Conservation (phyloP, 1,139 yeast genomes). For the Kodamaea anthophila region DNA sequence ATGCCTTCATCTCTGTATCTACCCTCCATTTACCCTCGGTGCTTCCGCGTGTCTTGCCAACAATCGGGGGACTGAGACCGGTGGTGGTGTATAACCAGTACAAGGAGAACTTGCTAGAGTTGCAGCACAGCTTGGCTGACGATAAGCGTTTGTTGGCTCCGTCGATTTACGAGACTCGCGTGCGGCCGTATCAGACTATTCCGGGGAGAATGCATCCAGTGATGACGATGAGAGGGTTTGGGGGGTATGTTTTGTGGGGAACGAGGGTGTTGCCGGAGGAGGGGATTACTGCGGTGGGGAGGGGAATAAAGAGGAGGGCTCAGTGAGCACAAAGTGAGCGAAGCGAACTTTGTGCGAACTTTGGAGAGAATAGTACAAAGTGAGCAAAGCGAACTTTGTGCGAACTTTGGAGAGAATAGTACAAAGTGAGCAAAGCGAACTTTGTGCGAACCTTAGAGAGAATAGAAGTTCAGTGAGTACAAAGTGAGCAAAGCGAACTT, state of each 20-base stretch:
- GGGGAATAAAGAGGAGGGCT: slow-evolving; percentile 36
- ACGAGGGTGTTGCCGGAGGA: slow-evolving; percentile 71
- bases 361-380: too few relatives aligned
- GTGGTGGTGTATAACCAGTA: slow-evolving; percentile 74
- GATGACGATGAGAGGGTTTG: slow-evolving; percentile 91
- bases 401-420: too few relatives aligned
- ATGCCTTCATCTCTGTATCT: slow-evolving; percentile 69
- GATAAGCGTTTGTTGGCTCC: slow-evolving; percentile 79
- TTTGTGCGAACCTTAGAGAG: too few relatives aligned
- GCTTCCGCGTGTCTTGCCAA: slow-evolving; percentile 55
- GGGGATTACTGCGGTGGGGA: slow-evolving; percentile 49
- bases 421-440: too few relatives aligned
- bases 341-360: too few relatives aligned
- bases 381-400: too few relatives aligned
- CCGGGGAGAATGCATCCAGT: slow-evolving; percentile 93
- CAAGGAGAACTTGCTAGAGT: slow-evolving; percentile 71
- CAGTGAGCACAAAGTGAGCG: too few relatives aligned
- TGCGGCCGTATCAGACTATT: slow-evolving; percentile 83
- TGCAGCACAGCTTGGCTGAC: slow-evolving; percentile 58
- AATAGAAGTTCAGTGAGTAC: too few relatives aligned
- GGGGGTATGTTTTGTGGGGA: slow-evolving; percentile 82
- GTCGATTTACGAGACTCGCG: slow-evolving; percentile 73
- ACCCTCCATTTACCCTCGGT: slow-evolving; percentile 65
- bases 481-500: too few relatives aligned
- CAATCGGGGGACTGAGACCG: slow-evolving; percentile 83